Percentiles rank a stretch among this genome's conserved stretches.
phyloP scores from a whole-genome alignment of 2,329 filamentous ascomycete genomes.

The Plectosphaerella cucumerina region DNA sequence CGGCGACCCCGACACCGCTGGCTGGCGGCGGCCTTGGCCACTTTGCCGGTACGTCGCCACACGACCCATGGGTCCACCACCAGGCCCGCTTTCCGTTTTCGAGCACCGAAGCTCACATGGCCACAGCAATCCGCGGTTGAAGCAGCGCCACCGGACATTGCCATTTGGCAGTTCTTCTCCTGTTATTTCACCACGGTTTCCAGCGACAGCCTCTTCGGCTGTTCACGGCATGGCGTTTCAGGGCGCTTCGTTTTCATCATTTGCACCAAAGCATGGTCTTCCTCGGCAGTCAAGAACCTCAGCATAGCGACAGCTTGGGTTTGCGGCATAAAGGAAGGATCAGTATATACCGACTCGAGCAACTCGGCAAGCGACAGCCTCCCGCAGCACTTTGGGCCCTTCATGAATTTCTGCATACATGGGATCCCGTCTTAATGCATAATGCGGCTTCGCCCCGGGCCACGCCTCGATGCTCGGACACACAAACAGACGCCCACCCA shows the following conservation, averaged over 20 bases:
- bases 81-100: slow-evolving; percentile 45
- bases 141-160: not conserved
- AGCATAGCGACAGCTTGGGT: not conserved
- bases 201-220: slow-evolving; percentile 1
- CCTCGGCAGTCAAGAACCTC: slow-evolving; percentile 9
- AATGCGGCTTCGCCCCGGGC: slow-evolving; percentile 7
- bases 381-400: not conserved
- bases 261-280: not conserved
- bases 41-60: slow-evolving; percentile 41
- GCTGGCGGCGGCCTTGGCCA: slow-evolving; percentile 38
- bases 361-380: slow-evolving; percentile 4
- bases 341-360: slow-evolving; percentile 6
- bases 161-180: slow-evolving; percentile 10
- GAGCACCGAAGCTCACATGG: slow-evolving; percentile 41
- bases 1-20: slow-evolving; percentile 38
- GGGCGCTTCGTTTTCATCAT: slow-evolving; percentile 5
- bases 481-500: slow-evolving; percentile 6
- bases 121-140: slow-evolving; percentile 43
- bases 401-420: slow-evolving; percentile 7
- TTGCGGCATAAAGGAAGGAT: slow-evolving; percentile 3
- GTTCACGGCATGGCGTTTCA: slow-evolving; percentile 8
- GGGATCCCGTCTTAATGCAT: slow-evolving; percentile 15
- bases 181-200: slow-evolving; percentile 8
- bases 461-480: slow-evolving; percentile 2
- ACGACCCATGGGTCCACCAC: slow-evolving; percentile 33